phyloP scores from a whole-genome alignment of 345 rosid species.

The Draba incana region DNA sequence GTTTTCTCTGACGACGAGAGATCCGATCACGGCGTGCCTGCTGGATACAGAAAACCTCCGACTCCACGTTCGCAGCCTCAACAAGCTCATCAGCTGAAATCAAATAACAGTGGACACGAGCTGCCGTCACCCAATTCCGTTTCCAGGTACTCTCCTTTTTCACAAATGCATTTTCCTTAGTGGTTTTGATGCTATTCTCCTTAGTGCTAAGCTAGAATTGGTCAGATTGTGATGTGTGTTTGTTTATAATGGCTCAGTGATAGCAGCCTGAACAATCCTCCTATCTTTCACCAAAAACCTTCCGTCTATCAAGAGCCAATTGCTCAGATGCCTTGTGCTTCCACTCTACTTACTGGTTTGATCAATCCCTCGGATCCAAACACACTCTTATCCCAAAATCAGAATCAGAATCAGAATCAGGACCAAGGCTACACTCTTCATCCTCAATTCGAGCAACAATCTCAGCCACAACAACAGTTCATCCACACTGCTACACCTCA shows the following conservation, averaged over 20 bases:
- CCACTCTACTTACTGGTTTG: slow-evolving; percentile 58
- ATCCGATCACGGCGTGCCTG: slow-evolving; percentile 74
- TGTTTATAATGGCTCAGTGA: slow-evolving; percentile 62
- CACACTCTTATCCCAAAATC: slow-evolving; percentile 49
- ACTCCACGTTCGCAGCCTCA: slow-evolving; percentile 54
- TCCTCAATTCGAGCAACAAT: slow-evolving; percentile 63
- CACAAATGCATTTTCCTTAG: neutral
- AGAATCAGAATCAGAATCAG: slow-evolving; percentile 60
- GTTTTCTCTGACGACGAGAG: slow-evolving; percentile 88
- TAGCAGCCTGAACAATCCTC: slow-evolving; percentile 68
- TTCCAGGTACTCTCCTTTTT: slow-evolving; percentile 59
- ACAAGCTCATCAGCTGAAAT: slow-evolving; percentile 51
- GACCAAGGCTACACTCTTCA: slow-evolving; percentile 63
- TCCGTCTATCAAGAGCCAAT: slow-evolving; percentile 66
- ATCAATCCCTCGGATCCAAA: slow-evolving; percentile 61
- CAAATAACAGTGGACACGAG: slow-evolving; percentile 63
- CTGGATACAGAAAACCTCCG: slow-evolving; percentile 60
- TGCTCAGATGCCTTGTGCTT: slow-evolving; percentile 65
- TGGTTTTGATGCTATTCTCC: neutral
- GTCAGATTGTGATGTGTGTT: slow-evolving; percentile 45
- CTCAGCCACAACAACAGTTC: slow-evolving; percentile 63
- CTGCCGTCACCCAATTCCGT: slow-evolving; percentile 86
- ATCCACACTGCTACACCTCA: slow-evolving; percentile 63
- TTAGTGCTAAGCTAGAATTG: slow-evolving; percentile 6
- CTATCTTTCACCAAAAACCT: slow-evolving; percentile 63